Conservation (phyloP, 257 asterid species). For the Solanum tarapatanum region DNA sequence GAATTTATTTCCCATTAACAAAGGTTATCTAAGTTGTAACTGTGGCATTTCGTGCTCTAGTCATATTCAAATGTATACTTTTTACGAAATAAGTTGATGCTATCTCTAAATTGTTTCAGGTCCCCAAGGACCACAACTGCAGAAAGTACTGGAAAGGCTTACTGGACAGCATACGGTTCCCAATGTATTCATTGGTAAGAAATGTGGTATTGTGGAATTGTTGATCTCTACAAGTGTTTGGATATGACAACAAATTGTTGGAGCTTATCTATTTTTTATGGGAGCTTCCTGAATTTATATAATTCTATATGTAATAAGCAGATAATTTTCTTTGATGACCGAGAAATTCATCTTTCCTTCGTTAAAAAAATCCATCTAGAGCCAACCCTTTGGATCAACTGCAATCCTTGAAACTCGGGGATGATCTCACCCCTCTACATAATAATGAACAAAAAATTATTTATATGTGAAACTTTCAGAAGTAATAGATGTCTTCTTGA, state of each 20-base stretch:
- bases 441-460: neutral
- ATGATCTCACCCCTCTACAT: neutral
- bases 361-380: neutral
- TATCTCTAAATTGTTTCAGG: slow-evolving; percentile 37
- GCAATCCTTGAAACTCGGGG: neutral
- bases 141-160: slow-evolving; percentile 63
- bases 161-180: slow-evolving; percentile 95
- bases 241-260: neutral
- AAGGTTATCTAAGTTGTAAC: neutral
- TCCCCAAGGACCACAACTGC: slow-evolving; percentile 65
- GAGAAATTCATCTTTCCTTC: neutral
- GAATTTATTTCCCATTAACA: neutral
- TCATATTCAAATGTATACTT: neutral
- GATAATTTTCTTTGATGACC: neutral
- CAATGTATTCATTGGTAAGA: slow-evolving; percentile 83
- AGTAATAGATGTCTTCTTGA: neutral
- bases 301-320: neutral
- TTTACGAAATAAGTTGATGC: neutral
- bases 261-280: neutral
- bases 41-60: neutral
- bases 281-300: neutral
- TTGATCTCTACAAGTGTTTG: neutral
- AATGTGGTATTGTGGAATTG: neutral
- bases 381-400: neutral
- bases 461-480: neutral